Evolutionary conservation across 2,329 filamentous ascomycete genomes (phyloP).

Genomic region (Ophidiomyces ophidiicola): DNA sequence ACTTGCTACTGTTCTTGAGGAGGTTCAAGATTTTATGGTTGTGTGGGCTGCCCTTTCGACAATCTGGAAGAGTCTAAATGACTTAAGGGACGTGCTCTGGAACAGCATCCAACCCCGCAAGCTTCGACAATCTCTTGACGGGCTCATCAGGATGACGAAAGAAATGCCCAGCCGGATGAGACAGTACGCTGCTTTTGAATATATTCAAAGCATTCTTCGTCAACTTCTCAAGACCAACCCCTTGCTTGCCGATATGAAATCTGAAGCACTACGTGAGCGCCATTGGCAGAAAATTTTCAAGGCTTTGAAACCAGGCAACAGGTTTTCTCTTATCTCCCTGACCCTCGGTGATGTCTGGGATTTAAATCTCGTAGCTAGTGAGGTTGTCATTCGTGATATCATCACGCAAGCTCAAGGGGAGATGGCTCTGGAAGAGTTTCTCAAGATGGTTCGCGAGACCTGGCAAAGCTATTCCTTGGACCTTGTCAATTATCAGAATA

Average conservation of each 20-base stretch:
- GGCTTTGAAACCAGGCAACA: constrained; percentile 77
- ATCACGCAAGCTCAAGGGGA: constrained; percentile 94
- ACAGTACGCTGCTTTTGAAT: constrained; percentile 98
- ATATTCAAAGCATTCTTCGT: constrained; percentile 83
- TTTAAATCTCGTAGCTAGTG: constrained; percentile 75
- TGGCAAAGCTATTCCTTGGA: constrained; percentile 95
- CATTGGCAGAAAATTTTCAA: constrained; percentile 99
- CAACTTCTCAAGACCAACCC: constrained; percentile 84
- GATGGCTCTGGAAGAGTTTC: constrained; percentile 94
- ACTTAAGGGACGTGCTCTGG: constrained; percentile 86
- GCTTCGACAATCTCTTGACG: constrained; percentile 76
- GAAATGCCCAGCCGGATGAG: constrained; percentile 99
- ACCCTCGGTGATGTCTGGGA: constrained; percentile 99
- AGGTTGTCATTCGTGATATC: constrained; percentile 79
- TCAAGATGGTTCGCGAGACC: constrained; percentile 89
- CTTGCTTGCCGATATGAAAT: constrained; percentile 80
- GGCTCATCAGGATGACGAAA: constrained; percentile 92
- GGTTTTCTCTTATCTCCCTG: constrained; percentile 88
- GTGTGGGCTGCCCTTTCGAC: constrained; percentile 93
- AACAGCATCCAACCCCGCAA: constrained; percentile 91
- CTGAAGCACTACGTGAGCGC: constrained; percentile 86
- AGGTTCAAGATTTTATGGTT: constrained; percentile 97
- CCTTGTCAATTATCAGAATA: constrained; percentile 93
- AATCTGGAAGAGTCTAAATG: constrained; percentile 92
- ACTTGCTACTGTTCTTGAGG: constrained; percentile 77